phyloP scores from a whole-genome alignment of 305 asterid species.

The Fraxinus albicans region DNA sequence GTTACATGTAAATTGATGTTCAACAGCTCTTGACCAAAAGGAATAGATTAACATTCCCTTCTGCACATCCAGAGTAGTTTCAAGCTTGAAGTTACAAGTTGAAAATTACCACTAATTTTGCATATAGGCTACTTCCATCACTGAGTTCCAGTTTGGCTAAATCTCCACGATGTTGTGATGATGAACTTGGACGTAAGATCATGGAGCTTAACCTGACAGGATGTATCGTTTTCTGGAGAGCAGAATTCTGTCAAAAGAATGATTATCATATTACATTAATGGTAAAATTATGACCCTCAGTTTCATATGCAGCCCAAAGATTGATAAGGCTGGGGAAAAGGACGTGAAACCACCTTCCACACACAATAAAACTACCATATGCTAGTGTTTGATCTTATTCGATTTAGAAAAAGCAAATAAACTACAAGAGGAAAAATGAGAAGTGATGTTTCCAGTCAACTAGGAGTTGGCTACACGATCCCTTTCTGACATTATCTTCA shows the following conservation, averaged over 20 bases:
- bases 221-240: conserved; percentile 56
- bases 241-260: conserved; percentile 50
- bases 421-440: neutral
- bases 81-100: neutral
- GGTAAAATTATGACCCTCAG: neutral
- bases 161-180: conserved; percentile 52
- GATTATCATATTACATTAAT: neutral
- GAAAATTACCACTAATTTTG: conserved; percentile 82
- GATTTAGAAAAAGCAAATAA: neutral
- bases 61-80: conserved; percentile 1
- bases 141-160: conserved; percentile 67
- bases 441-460: neutral
- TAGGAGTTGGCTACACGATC: neutral
- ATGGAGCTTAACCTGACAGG: conserved; percentile 74
- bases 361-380: neutral
- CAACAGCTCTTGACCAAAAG: neutral
- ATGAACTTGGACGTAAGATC: conserved; percentile 44
- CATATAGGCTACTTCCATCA: conserved; percentile 67
- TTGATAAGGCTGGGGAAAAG: neutral
- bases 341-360: neutral
- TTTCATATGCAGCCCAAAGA: neutral
- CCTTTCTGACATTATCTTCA: neutral
- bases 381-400: neutral
- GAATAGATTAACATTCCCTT: conserved; percentile 17
- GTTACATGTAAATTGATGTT: neutral